phyloP scores from a whole-genome alignment of 1,139 yeast genomes.

The Geotrichum bryndzae region DNA sequence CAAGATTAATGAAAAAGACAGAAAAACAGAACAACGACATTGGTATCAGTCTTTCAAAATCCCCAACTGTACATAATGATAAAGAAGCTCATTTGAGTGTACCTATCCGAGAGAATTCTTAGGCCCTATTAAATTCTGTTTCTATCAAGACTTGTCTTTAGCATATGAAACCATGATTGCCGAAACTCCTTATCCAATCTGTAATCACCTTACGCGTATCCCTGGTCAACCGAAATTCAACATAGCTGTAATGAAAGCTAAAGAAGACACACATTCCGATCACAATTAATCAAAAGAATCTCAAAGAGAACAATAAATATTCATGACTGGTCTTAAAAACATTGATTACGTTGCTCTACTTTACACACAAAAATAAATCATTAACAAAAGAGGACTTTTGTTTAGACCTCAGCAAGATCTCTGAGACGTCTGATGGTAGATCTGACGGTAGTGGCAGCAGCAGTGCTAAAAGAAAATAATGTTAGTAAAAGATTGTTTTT shows the following conservation, averaged over 20 bases:
- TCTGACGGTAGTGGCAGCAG: constrained; percentile 99
- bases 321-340: constrained; percentile 7
- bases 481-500: constrained; percentile 1
- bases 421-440: constrained; percentile 99
- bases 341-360: constrained; percentile 13
- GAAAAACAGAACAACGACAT: too few species aligned
- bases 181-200: not conserved
- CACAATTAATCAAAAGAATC: not conserved
- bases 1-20: too few species aligned
- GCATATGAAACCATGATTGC: not conserved
- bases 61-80: not conserved
- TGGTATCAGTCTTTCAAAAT: not conserved
- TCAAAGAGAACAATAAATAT: constrained; percentile 4
- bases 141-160: not conserved
- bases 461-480: constrained; percentile 10
- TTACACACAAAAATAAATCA: constrained; percentile 5
- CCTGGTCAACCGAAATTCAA: not conserved
- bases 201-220: not conserved
- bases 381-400: not conserved
- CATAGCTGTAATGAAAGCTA: not conserved
- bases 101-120: not conserved
- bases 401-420: constrained; percentile 42
- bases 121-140: not conserved
- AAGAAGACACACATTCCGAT: not conserved
- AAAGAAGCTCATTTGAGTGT: not conserved